Evolutionary conservation across 208 protist species (phyloP), one percentile per base, ranked within the genome.

Genomic region (Endotrypanum monterogeii): DNA sequence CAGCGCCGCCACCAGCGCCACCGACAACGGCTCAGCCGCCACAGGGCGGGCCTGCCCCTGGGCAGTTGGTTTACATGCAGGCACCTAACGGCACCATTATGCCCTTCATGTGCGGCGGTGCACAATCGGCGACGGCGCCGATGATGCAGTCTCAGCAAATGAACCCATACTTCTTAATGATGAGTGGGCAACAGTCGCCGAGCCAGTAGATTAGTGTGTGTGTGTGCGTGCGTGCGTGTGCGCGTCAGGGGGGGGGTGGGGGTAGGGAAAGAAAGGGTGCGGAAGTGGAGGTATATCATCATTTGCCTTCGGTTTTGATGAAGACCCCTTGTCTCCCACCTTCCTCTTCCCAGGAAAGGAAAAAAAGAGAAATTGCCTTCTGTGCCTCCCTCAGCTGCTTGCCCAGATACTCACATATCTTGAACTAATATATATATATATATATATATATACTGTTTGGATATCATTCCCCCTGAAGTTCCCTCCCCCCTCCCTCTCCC

Each of bases 11-110:
- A 44, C 58, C 30, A 25, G 35, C 30, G 58, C 30, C 14, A 35
- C 35, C 30, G 58, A 20, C 14, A 44, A 7, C 12, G 44, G 35
- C n/a, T 3, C 44, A 57, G 46, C 30, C 66, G 25, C 41, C 23
- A 35, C 35, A 30, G 23, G 9, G 50, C 56, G 52, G 35, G 12
- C 2, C 67, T 23, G 28, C 44, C 7, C 67, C 67, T 28, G 67
- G 67, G 1, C 67, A 71, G 46, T n/a, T 79, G 20, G 39, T 79
- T 32, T 79, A 74, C 44, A 48, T 79, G 67, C 74, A 68, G 35
- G 50, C 61, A 3, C 3, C 74, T 32, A 79, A 58, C 68, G 74
- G 74, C 28, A 52, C 74, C 25, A 44, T 79, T 25, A 39, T 79
- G 68, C 74, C 74, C 39, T 60, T 74, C 2, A 39, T 79, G 57